Conservation (phyloP, 2,329 filamentous ascomycete genomes). For the Basipetospora sp. region DNA sequence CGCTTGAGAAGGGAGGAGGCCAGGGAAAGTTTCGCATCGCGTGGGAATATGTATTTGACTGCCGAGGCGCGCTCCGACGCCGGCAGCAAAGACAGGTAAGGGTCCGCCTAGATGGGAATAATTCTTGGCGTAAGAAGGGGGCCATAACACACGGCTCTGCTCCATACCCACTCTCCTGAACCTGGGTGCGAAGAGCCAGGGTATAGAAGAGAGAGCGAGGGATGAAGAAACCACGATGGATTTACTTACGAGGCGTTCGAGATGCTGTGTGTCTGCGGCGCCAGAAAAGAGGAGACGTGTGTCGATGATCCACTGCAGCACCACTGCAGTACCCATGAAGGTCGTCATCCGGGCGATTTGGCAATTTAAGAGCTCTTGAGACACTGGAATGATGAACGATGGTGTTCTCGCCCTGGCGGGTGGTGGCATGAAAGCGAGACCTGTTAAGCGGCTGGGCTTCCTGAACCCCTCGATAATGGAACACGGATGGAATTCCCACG, state of each 20-base stretch:
- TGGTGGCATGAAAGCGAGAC: no score
- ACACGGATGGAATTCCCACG: no score
- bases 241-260: conserved; percentile 28
- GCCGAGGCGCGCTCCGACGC: conserved; percentile 41
- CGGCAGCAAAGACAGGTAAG: conserved; percentile 37
- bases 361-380: no score
- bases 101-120: conserved; percentile 34
- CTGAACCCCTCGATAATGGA: no score
- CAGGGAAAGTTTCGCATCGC: conserved; percentile 62
- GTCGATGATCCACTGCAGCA: conserved; percentile 49
- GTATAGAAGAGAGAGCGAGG: conserved; percentile 1
- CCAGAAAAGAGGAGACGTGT: conserved; percentile 43
- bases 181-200: not conserved
- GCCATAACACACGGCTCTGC: not conserved
- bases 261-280: conserved; percentile 32
- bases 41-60: conserved; percentile 48
- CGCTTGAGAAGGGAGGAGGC: conserved; percentile 62
- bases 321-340: conserved; percentile 6
- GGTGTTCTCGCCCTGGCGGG: no score
- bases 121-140: not conserved
- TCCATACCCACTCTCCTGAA: no score
- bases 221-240: not conserved
- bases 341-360: no score
- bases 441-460: no score
- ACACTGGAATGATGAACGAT: no score